Base-by-base conservation (phyloP, 352 stramenopile species). In the Plasmopara viticola region DNA sequence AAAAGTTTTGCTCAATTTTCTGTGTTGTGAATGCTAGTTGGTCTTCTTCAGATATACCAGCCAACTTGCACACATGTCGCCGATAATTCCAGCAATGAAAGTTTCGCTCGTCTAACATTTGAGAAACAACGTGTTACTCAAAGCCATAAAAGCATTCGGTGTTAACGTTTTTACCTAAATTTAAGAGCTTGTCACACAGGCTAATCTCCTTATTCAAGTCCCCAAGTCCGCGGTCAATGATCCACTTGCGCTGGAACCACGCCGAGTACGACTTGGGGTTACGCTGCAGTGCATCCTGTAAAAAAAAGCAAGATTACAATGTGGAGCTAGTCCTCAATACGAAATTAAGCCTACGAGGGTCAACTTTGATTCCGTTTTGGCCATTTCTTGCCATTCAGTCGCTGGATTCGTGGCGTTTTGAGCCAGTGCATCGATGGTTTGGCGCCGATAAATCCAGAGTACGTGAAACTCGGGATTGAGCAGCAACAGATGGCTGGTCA, bases 1-100 rank as follows among this genome's bases (percentile, higher is more conserved):
- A 98, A 57, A 98, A 98, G 56, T 99, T 99, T 43, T 98, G 77
- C 64, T 97, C 70, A 48, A 99, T 98, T 61, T 98, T 97, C 28
- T 83, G 58, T n/a, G 74, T 90, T 10, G 95, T 97, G 65, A 98
- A 99, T 25, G 86, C 84, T 43, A 98, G 79, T 58, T 98, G 88
- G 17, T 94, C 67, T 6, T 91, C 66, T 14, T 64, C 49, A 0
- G 68, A 63, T 2, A 81, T 52, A 15, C 69, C 69, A 8, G 74
- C 72, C 44, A 85, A 58, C 17, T 76, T 70, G 49, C 77, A 81
- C 17, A 92, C 74, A 59, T 89, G 70, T 31, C 77, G 78, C 20
- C 81, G 93, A 69, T 99, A 99, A 64, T 99, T 99, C 95, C 96
- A 99, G 68, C 96, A 99, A 67, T 99, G 97, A 64, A 99, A 99